Evolutionary conservation across 2,329 filamentous ascomycete genomes (phyloP), one percentile per base, ranked within the genome.

Genomic region (Graphiopsis chlorocephala): DNA sequence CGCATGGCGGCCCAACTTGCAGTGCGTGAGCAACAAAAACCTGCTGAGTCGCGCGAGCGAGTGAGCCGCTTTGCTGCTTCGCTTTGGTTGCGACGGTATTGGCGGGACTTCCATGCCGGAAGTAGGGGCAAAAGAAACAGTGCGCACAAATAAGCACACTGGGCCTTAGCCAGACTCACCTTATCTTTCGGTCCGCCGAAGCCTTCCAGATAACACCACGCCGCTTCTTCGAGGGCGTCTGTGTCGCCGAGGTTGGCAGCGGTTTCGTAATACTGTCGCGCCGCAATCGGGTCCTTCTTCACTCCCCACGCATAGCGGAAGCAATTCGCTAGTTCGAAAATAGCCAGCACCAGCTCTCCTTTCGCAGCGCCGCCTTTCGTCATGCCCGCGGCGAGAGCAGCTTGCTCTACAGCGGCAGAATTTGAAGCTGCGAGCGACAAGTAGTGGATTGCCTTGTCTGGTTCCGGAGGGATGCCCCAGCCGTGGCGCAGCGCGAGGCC

Each of bases 161-260:
- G 28, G 14, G 17, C n/a, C n/a, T n/a, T n/a, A n/a, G n/a, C 47
- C 31, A 59, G 64, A 86, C 91, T 79, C 84, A 97, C 94, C 91
- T 97, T 98, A 82, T 99, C 93, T 78, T 98, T 99, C 78, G 93
- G 95, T 74, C 93, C 94, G 35, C 95, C 95, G 78, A 96, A 97
- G n/a, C 95, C 95, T 76, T 97, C 90, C 29, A 96, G 79, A 83
- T 95, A 98, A 81, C 95, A 99, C 92, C 93, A 96, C 38, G 89
- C 95, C 62, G 90, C 90, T 78, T 98, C 94, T 75, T 97, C 97
- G 93, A 98, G 97, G 65, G 93, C 95, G 81, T 99, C 95, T 52
- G 91, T 92, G 78, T 99, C 95, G 67, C 95, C 95, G 70, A 99
- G 81, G 77, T 99, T 98, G 66, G 95, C 95, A 29, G 95, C 95